These are phyloP conservation scores for Spathaspora sp. DNA, from an alignment of 805 yeast genomes.

Conservation along the genomic window DNA sequence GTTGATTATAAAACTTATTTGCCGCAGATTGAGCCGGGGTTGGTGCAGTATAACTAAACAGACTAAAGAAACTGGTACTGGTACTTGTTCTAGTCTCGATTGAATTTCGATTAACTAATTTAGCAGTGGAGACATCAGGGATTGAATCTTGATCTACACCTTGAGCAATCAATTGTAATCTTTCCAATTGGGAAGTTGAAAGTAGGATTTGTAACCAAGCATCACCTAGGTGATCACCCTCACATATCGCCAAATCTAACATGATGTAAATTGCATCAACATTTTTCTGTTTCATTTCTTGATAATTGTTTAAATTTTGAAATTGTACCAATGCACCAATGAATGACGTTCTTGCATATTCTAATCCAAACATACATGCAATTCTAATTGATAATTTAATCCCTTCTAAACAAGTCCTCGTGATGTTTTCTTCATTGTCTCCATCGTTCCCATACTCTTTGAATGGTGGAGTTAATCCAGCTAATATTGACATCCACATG, in stretches of 20 bases:
- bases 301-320: constrained; percentile 72
- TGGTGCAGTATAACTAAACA: constrained; percentile 43
- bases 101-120: constrained; percentile 53
- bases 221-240: constrained; percentile 64
- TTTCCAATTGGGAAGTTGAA: constrained; percentile 85
- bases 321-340: constrained; percentile 88
- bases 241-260: constrained; percentile 71
- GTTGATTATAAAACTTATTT: constrained; percentile 69
- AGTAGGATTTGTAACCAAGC: constrained; percentile 86
- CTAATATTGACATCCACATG: constrained; percentile 94
- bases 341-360: constrained; percentile 83
- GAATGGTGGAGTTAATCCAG: constrained; percentile 91
- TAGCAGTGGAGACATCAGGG: constrained; percentile 82
- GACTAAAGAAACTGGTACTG: constrained; percentile 49
- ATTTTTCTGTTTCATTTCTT: constrained; percentile 75
- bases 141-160: constrained; percentile 81
- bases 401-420: constrained; percentile 76
- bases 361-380: constrained; percentile 78
- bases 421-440: constrained; percentile 57
- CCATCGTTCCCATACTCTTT: constrained; percentile 55
- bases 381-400: constrained; percentile 77
- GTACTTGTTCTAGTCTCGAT: constrained; percentile 42
- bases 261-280: constrained; percentile 74
- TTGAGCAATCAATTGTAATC: constrained; percentile 81
- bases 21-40: constrained; percentile 67